Conservation (phyloP, 2,329 filamentous ascomycete genomes). For the Cercospora janseana region DNA sequence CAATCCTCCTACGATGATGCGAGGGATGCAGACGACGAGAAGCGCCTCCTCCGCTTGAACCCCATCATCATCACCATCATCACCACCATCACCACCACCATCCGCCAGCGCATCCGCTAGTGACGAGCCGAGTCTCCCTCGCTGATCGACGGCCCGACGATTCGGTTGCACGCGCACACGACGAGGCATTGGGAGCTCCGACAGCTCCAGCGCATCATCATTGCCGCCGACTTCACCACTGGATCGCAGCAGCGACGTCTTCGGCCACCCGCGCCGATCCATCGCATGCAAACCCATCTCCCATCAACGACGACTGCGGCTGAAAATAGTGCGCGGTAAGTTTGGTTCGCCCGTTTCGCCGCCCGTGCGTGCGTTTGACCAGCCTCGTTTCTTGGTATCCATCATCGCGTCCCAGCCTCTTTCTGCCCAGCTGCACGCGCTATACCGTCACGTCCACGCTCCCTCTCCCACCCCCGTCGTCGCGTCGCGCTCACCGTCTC, state of each 20-base stretch:
- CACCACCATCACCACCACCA: background rate
- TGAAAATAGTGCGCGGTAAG: slow-evolving; percentile 5
- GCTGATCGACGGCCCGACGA: slow-evolving; percentile 6
- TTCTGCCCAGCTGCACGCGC: slow-evolving; percentile 2
- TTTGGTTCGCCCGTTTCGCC: slow-evolving; percentile 5
- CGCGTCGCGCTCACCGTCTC: slow-evolving; percentile 9
- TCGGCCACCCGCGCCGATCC: background rate
- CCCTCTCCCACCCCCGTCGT: background rate
- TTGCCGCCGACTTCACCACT: background rate
- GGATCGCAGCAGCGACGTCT: background rate
- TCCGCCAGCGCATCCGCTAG: background rate
- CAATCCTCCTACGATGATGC: background rate
- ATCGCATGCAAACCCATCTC: background rate
- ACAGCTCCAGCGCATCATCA: background rate
- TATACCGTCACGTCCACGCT: slow-evolving; percentile 5
- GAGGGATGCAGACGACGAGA: background rate
- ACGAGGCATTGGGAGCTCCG: background rate
- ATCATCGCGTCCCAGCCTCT: slow-evolving; percentile 4
- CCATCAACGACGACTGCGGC: background rate
- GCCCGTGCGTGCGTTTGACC: slow-evolving; percentile 11
- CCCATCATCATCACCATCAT: background rate
- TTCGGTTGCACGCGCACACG: background rate
- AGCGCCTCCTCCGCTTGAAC: background rate
- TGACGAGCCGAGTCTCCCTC: background rate
- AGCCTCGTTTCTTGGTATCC: slow-evolving; percentile 8